Conservation (phyloP, 2,329 filamentous ascomycete species). For the Colletotrichum gigasporum region DNA sequence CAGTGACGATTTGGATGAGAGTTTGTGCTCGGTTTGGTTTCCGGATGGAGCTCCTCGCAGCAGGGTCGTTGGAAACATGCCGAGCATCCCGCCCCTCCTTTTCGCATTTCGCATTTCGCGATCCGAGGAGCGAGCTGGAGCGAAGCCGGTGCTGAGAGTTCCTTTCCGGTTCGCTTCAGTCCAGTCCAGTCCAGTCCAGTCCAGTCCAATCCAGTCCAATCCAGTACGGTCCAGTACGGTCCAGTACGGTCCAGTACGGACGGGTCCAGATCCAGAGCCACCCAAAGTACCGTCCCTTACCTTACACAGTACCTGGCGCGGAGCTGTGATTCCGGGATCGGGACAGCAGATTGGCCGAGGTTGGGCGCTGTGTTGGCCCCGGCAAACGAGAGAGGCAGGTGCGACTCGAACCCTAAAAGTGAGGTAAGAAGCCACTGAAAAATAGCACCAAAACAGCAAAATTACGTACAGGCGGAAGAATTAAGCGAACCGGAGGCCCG, state of each 20-base stretch:
- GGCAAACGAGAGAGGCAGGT: not conserved
- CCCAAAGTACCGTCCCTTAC: too few relatives aligned
- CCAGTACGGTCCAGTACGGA: too few relatives aligned
- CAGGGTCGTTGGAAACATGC: conserved; percentile 8
- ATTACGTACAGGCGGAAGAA: conserved; percentile 23
- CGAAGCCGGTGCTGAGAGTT: too few relatives aligned
- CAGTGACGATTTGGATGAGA: conserved; percentile 1
- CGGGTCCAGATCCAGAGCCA: too few relatives aligned
- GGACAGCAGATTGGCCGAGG: conserved; percentile 24
- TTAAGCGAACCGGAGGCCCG: conserved; percentile 24
- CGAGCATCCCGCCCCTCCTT: conserved; percentile 24
- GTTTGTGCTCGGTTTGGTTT: conserved; percentile 24
- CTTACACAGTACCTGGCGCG: too few relatives aligned
- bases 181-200: too few relatives aligned
- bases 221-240: too few relatives aligned
- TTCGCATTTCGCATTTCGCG: conserved; percentile 1
- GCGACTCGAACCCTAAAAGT: conserved; percentile 31
- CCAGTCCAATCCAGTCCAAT: too few relatives aligned
- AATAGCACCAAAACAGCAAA: conserved; percentile 23
- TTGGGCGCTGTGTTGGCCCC: too few relatives aligned
- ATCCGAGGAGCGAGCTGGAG: not conserved
- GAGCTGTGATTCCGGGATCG: conserved; percentile 8
- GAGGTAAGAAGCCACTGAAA: not conserved
- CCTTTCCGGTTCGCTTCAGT: too few relatives aligned
- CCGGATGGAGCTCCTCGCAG: conserved; percentile 13